phyloP scores from a whole-genome alignment of 805 yeast genomes.

The Debaryomyces tyrocola region DNA sequence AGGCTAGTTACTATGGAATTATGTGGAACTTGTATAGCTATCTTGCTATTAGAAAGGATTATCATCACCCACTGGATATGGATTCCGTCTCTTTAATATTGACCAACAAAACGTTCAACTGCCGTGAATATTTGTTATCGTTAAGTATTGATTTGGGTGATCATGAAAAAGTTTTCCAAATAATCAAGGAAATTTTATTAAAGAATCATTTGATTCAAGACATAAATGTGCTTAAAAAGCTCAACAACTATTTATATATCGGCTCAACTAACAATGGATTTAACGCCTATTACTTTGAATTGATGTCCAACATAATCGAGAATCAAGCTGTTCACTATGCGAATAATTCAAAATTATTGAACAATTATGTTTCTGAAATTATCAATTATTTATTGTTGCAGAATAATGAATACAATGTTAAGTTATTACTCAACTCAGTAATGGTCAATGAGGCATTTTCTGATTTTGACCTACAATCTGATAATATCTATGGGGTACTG shows the following conservation, averaged over 20 bases:
- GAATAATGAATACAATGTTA: slow-evolving; percentile 13
- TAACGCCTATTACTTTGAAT: slow-evolving; percentile 27
- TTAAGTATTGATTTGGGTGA: slow-evolving; percentile 35
- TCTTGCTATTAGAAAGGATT: slow-evolving; percentile 38
- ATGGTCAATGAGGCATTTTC: slow-evolving; percentile 26
- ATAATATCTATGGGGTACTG: slow-evolving; percentile 34
- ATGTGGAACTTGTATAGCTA: slow-evolving; percentile 35
- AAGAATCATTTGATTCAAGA: slow-evolving; percentile 31
- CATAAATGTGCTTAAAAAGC: slow-evolving; percentile 26
- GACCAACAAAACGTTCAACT: slow-evolving; percentile 7
- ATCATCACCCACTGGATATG: slow-evolving; percentile 12
- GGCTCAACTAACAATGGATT: slow-evolving; percentile 21
- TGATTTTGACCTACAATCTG: slow-evolving; percentile 23
- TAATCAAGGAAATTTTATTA: slow-evolving; percentile 35
- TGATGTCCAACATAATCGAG: slow-evolving; percentile 35
- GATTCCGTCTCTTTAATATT: slow-evolving; percentile 4
- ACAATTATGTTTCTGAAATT: slow-evolving; percentile 32
- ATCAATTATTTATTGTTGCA: slow-evolving; percentile 18
- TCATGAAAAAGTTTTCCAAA: slow-evolving; percentile 31
- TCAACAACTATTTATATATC: slow-evolving; percentile 27
- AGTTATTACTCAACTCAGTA: slow-evolving; percentile 27
- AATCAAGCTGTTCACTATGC: slow-evolving; percentile 28
- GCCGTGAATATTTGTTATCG: slow-evolving; percentile 32
- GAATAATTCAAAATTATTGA: slow-evolving; percentile 18
- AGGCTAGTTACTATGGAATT: slow-evolving; percentile 11